Percentiles rank a stretch among this genome's conserved stretches.
phyloP scores from a whole-genome alignment of 2,329 filamentous ascomycete species.

The Aspergillus thermomutatus region DNA sequence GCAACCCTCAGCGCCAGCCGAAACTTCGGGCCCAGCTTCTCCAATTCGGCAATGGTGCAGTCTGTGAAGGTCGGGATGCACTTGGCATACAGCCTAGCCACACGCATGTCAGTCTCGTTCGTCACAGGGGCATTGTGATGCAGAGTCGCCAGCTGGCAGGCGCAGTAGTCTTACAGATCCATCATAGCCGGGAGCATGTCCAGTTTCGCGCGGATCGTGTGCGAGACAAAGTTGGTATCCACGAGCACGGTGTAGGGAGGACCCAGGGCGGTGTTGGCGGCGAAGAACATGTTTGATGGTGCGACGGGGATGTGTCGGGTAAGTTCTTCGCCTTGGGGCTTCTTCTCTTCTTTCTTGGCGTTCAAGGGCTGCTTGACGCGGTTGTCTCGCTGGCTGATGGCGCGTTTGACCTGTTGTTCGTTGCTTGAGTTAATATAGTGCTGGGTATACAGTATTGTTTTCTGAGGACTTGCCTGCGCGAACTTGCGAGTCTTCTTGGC shows the following conservation, averaged over 20 bases:
- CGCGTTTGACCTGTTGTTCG: conserved; percentile 19
- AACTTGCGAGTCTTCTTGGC: conserved; percentile 92
- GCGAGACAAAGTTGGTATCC: conserved; percentile 87
- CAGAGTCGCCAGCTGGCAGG: no score
- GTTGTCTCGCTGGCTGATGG: conserved; percentile 18
- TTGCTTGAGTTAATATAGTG: neutral
- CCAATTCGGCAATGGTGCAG: conserved; percentile 79
- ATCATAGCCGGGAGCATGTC: conserved; percentile 85
- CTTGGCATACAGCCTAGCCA: conserved; percentile 71
- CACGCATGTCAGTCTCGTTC: neutral
- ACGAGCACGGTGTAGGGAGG: conserved; percentile 79
- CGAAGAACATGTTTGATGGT: conserved; percentile 81
- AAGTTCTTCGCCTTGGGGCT: conserved; percentile 15
- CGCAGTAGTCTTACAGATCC: conserved; percentile 54
- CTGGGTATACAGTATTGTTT: conserved; percentile 55
- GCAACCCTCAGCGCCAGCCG: conserved; percentile 81
- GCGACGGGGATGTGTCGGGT: conserved; percentile 41
- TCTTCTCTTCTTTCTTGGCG: conserved; percentile 11
- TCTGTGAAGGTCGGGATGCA: conserved; percentile 84
- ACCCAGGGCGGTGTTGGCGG: conserved; percentile 80
- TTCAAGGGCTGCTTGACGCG: conserved; percentile 15
- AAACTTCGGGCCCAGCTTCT: conserved; percentile 87
- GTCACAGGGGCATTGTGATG: no score
- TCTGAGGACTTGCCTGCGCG: conserved; percentile 65
- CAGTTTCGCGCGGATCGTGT: conserved; percentile 87